phyloP scores from a whole-genome alignment of 257 asterid species.

The Petrea volubilis region DNA sequence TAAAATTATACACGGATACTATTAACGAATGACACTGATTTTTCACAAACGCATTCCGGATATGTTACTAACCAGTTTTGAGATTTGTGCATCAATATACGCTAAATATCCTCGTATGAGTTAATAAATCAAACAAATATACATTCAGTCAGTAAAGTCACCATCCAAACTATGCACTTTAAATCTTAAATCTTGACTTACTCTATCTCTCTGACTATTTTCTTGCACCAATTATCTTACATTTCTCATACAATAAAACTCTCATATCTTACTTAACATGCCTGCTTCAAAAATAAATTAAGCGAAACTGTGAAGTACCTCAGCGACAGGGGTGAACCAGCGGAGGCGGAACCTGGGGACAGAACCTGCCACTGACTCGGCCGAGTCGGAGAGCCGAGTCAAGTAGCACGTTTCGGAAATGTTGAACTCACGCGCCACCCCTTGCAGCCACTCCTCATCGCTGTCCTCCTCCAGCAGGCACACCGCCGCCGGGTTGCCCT shows the following conservation, averaged over 20 bases:
- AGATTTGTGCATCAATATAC: too few species aligned
- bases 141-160: too few species aligned
- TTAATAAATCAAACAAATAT: too few species aligned
- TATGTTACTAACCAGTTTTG: too few species aligned
- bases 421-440: conserved; percentile 88
- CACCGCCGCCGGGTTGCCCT: conserved; percentile 94
- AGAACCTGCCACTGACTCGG: conserved; percentile 12
- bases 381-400: conserved; percentile 42
- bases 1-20: too few species aligned
- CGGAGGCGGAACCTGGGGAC: conserved; percentile 66
- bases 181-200: background rate
- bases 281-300: background rate
- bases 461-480: conserved; percentile 77
- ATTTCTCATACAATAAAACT: background rate
- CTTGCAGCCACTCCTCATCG: conserved; percentile 79
- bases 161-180: too few species aligned
- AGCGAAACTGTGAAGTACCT: conserved; percentile 39
- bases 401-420: conserved; percentile 70
- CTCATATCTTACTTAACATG: background rate
- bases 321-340: conserved; percentile 93
- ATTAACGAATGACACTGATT: too few species aligned
- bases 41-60: too few species aligned
- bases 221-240: background rate
- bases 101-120: too few species aligned
- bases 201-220: background rate